Evolutionary conservation across 805 yeast genomes (phyloP), one percentile per base, ranked within the genome.

Genomic region (Kuraishia hungarica): DNA sequence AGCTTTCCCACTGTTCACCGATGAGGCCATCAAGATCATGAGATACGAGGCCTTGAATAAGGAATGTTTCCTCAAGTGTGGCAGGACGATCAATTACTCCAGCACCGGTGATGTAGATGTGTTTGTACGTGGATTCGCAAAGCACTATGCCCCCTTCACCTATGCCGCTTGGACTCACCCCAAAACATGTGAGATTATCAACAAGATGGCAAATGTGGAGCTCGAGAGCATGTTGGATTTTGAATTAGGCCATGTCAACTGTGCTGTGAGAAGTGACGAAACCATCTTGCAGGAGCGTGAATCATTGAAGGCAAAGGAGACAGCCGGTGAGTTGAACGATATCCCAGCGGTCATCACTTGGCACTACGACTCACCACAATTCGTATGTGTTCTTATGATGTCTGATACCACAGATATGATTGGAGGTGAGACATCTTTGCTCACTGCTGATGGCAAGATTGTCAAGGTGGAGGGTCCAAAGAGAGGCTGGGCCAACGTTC

Each of bases 311-410:
- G 50, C 66, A 62, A n/a, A 76, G 72, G 1, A 65, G 64, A 28
- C 62, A 65, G n/a, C 73, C 74, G 54, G 55, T 1, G 51, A 51
- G 64, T 28, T 24, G 59, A 68, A 1, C 54, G 64, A 57, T 55
- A 58, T 10, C 58, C 60, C 53, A 59, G 84, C 82, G 21, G 74
- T 81, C 48, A 84, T 81, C 48, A 79, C 80, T 24, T 82, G 87
- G 87, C 86, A 82, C 69, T 64, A 70, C 54, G 87, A 82, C 62
- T 75, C 83, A n/a, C 81, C 80, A 54, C 86, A 86, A 17, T 81
- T 80, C 62, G 86, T 82, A n/a, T 82, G 86, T 66, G 86, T 82
- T 17, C 71, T 82, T 56, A 82, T 82, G 87, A 63, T 82, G 48
- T 77, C 82, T 29, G 86, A 81, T 60, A 82, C 86, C 6, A 59